Evolutionary conservation across 371 early-diverging fungal species (phyloP).

Genomic region (Cokeromyces recurvatus): DNA sequence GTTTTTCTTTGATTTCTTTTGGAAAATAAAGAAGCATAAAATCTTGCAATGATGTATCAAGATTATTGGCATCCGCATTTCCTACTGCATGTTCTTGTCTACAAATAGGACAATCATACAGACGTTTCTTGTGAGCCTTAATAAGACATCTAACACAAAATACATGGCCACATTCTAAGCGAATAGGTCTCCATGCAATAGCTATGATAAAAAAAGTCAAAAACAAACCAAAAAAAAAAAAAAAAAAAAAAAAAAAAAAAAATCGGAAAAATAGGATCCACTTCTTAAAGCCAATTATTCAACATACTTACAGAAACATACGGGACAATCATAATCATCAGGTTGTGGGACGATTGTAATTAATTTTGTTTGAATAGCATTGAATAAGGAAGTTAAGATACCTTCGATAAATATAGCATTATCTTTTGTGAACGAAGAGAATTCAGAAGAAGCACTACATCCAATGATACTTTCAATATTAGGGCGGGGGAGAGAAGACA

Average conservation of each 20-base stretch:
- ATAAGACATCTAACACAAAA: slow-evolving; percentile 74
- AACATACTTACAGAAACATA: slow-evolving; percentile 33
- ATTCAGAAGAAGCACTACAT: slow-evolving; percentile 30
- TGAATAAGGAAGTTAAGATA: slow-evolving; percentile 17
- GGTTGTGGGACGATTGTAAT: slow-evolving; percentile 68
- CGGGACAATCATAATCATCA: slow-evolving; percentile 56
- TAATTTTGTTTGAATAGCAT: slow-evolving; percentile 35
- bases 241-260: no score
- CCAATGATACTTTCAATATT: neutral
- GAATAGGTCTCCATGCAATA: slow-evolving; percentile 71
- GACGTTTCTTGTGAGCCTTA: slow-evolving; percentile 54
- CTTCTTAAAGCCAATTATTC: no score
- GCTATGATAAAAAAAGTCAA: slow-evolving; percentile 5
- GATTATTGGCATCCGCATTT: slow-evolving; percentile 53
- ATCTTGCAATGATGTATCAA: slow-evolving; percentile 59
- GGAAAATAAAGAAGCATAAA: slow-evolving; percentile 71
- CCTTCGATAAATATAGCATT: slow-evolving; percentile 29
- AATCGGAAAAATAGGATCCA: no score
- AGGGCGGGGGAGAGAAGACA: neutral
- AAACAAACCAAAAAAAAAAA: neutral
- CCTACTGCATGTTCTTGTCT: slow-evolving; percentile 54
- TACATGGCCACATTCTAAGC: slow-evolving; percentile 63
- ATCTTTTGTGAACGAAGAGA: slow-evolving; percentile 26
- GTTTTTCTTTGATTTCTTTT: slow-evolving; percentile 64
- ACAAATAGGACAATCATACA: slow-evolving; percentile 69